Conservation (phyloP, 2,329 filamentous ascomycete genomes). For the Aureobasidium namibiae region DNA sequence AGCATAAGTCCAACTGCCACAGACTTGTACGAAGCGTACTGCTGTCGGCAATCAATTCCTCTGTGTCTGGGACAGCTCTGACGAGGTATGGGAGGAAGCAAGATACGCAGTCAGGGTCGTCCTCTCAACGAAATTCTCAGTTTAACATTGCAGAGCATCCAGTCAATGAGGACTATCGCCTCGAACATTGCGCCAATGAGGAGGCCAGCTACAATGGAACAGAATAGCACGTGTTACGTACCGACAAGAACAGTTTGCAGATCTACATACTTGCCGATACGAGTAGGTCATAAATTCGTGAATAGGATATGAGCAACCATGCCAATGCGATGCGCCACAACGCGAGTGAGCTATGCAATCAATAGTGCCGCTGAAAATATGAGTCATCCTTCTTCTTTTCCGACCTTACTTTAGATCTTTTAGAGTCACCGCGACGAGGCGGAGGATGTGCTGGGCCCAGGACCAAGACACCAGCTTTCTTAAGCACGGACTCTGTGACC, state of each 20-base stretch:
- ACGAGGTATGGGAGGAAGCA: background rate
- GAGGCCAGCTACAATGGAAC: background rate
- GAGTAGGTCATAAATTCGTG: background rate
- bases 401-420: background rate
- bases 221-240: background rate
- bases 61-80: too few species aligned
- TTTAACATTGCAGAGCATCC: background rate
- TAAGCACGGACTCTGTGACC: background rate
- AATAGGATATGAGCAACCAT: background rate
- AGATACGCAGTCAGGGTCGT: background rate
- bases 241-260: background rate
- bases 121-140: background rate
- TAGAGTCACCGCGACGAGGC: background rate
- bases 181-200: background rate
- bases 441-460: slow-evolving; percentile 1
- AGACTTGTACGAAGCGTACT: too few species aligned
- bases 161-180: background rate
- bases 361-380: slow-evolving; percentile 6
- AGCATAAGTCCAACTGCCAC: too few species aligned
- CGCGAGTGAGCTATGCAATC: background rate
- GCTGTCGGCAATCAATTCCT: too few species aligned
- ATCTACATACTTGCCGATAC: background rate
- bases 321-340: background rate
- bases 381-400: slow-evolving; percentile 8
- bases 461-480: slow-evolving; percentile 5